Percentiles rank a stretch among this genome's conserved stretches.
Conservation (phyloP, 2,329 filamentous ascomycete genomes). For the Epichloe typhina region DNA sequence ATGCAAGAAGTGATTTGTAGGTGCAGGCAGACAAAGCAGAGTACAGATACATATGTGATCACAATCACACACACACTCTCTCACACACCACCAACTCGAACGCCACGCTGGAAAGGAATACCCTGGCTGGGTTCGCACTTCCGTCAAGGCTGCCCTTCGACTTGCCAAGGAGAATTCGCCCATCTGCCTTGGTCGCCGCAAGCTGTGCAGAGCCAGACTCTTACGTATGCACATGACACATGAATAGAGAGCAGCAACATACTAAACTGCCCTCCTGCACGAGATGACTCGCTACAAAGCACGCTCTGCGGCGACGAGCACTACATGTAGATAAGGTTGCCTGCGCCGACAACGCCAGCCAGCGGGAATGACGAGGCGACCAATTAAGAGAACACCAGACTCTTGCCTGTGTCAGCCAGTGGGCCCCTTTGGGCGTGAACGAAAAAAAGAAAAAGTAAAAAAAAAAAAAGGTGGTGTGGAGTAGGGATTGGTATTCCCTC, state of each 20-base stretch:
- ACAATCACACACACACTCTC: slow-evolving; percentile 1
- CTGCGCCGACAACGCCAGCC: too few relatives aligned
- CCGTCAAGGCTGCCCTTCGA: background rate
- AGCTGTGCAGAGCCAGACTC: background rate
- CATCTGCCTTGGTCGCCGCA: background rate
- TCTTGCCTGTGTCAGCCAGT: background rate
- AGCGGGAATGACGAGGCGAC: too few relatives aligned
- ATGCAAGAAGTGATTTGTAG: slow-evolving; percentile 5
- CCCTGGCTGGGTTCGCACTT: background rate
- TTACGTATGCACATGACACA: background rate
- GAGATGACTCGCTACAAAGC: background rate
- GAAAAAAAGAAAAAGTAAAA: background rate
- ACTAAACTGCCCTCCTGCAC: background rate
- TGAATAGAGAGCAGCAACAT: too few relatives aligned
- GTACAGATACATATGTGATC: slow-evolving; percentile 3
- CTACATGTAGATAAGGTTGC: too few relatives aligned
- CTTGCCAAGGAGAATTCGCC: background rate
- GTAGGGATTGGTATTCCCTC: background rate
- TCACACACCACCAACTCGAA: background rate
- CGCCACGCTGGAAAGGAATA: slow-evolving; percentile 7
- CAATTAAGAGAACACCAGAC: background rate
- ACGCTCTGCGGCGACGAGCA: background rate
- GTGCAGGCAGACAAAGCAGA: background rate
- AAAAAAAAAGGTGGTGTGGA: background rate
- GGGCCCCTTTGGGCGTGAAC: background rate